Evolutionary conservation across 2,329 filamentous ascomycete genomes (phyloP).

Genomic region (Beauveria bassiana): DNA sequence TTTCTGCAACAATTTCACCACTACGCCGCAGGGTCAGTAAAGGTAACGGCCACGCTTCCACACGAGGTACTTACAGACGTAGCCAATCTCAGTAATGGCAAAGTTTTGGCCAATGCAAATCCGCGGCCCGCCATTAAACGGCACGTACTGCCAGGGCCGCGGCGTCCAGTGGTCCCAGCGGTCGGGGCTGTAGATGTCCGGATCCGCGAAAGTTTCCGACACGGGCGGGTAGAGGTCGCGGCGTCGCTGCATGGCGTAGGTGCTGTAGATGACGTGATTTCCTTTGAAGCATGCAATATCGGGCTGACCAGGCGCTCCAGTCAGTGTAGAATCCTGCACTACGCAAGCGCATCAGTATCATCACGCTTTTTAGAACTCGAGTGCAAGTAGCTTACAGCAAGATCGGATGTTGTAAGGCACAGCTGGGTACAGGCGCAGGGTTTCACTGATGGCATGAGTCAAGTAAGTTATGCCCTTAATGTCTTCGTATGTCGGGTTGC

Average conservation of each 20-base stretch:
- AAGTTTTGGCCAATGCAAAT: conserved; percentile 78
- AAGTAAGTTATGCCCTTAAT: conserved; percentile 86
- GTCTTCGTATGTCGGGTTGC: conserved; percentile 64
- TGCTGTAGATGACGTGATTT: conserved; percentile 57
- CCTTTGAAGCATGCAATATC: conserved; percentile 60
- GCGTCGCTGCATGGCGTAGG: conserved; percentile 67
- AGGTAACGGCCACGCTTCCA: not conserved
- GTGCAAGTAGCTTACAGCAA: conserved; percentile 49
- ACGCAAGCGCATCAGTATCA: not conserved
- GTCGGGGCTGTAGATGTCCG: conserved; percentile 53
- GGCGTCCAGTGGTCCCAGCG: conserved; percentile 59
- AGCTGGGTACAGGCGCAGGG: conserved; percentile 66
- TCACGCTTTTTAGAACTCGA: too few species aligned
- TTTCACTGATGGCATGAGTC: conserved; percentile 66
- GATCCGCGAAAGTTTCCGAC: conserved; percentile 37
- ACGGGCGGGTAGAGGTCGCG: conserved; percentile 50
- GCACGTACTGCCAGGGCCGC: conserved; percentile 63
- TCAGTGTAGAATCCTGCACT: conserved; percentile 47
- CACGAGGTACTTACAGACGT: not conserved
- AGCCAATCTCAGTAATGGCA: conserved; percentile 62
- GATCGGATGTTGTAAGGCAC: conserved; percentile 75
- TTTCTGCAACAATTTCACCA: conserved; percentile 49
- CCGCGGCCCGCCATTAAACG: conserved; percentile 66
- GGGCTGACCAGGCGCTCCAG: conserved; percentile 60
- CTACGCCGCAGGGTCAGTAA: conserved; percentile 17